Conservation (phyloP, 495 filamentous ascomycete species). For the Aspergillus avenaceus region DNA sequence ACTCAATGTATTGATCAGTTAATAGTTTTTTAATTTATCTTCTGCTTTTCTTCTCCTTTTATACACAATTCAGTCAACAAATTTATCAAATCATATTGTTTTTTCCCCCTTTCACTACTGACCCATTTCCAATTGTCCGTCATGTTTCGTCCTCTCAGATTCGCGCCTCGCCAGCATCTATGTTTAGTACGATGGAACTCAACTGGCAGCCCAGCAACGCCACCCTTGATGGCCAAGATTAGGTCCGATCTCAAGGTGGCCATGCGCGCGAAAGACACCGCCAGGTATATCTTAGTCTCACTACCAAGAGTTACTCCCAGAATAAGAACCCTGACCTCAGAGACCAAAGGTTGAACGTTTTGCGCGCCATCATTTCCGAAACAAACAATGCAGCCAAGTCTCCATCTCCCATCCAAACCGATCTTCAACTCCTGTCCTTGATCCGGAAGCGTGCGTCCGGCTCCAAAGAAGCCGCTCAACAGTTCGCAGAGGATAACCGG, state of each 20-base stretch:
- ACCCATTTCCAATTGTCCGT: no score
- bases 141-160: conserved; percentile 28
- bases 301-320: not conserved
- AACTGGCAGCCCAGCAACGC: conserved; percentile 33
- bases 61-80: not conserved
- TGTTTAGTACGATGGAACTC: conserved; percentile 40
- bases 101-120: not conserved
- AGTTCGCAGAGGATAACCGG: conserved; percentile 49
- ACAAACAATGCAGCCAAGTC: conserved; percentile 62
- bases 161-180: conserved; percentile 22
- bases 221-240: conserved; percentile 48
- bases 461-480: conserved; percentile 44
- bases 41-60: not conserved
- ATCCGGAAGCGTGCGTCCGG: conserved; percentile 51
- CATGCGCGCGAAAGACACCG: conserved; percentile 57
- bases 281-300: conserved; percentile 29
- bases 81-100: not conserved
- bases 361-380: conserved; percentile 58
- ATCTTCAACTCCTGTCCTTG: conserved; percentile 54
- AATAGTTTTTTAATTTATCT: not conserved
- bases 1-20: conserved; percentile 1
- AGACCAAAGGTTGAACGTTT: conserved; percentile 45
- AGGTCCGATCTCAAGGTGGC: conserved; percentile 57
- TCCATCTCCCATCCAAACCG: conserved; percentile 51
- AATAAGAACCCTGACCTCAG: not conserved